Evolutionary conservation across 176 grass and related monocot genomes (phyloP), one percentile per base, ranked within the genome.

Genomic region (Thalia dealbata): DNA sequence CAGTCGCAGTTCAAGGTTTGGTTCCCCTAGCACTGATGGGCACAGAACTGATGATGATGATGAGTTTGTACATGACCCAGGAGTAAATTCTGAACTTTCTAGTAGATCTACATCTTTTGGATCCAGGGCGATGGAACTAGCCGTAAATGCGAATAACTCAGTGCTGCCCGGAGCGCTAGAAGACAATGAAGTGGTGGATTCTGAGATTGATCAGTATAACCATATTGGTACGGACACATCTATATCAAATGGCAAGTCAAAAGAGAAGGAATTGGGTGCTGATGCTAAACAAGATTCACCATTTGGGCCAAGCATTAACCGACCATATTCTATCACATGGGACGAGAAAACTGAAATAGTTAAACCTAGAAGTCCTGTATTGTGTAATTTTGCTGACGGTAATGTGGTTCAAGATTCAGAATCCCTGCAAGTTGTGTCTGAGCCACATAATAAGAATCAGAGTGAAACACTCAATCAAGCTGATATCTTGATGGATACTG

Each of bases 41-140:
- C 76, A 72, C 50, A 91, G 85, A 79, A 58, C 88, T 55, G 84
- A 85, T 52, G 43, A 32, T 41, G 85, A 99, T 67, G 84, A 99
- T 84, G 91, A 73, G 72, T 99, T 85, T 61, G 78, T 78, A 60
- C 67, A 75, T 73, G 89, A 90, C 70, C 68, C 74, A 64, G 80
- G 69, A 79, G 81, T 81, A 58, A 92, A 96, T 78, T 73, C 75
- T 78, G 95, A 91, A 24, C 69, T 91, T 84, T 73, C 84, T 79
- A 99, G 95, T 86, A 86, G 90, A 82, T 91, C 90, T 78, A 84
- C 87, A 75, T 93, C 95, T 12, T 85, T 89, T 82, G 87, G 81
- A 81, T 99, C 83, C 21, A 95, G 90, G 81, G 30, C 83, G 45
- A 83, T 78, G 24, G 50, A 88, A 28, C 80, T 85, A 73, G 81